phyloP scores from a whole-genome alignment of 2,329 filamentous ascomycete genomes.

The Blastomyces emzantsi region DNA sequence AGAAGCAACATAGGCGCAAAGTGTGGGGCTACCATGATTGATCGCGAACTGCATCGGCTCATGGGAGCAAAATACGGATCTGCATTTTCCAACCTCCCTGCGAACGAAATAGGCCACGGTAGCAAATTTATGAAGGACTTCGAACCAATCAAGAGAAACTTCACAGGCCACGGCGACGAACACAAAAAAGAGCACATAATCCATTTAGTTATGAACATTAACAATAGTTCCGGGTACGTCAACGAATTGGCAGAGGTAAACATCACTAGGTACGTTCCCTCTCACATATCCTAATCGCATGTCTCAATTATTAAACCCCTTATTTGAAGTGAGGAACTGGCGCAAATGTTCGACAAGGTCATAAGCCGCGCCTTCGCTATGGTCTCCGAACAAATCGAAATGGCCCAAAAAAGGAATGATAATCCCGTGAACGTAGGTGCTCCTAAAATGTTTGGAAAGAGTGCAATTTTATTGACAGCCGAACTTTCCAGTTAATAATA shows the following conservation, averaged over 20 bases:
- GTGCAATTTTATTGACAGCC: not conserved
- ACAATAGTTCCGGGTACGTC: slow-evolving; percentile 6
- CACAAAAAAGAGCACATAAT: not conserved
- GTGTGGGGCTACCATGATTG: slow-evolving; percentile 23
- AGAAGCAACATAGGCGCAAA: slow-evolving; percentile 18
- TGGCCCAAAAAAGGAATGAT: not conserved
- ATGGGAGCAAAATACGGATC: slow-evolving; percentile 20
- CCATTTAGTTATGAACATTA: slow-evolving; percentile 9
- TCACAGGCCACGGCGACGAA: slow-evolving; percentile 11
- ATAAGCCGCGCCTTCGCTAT: slow-evolving; percentile 7
- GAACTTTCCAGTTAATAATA: slow-evolving; percentile 6
- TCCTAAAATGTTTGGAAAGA: not conserved
- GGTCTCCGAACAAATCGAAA: slow-evolving; percentile 8
- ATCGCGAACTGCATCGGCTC: slow-evolving; percentile 21
- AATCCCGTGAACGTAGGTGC: slow-evolving; percentile 9
- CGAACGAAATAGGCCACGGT: slow-evolving; percentile 17
- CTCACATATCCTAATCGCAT: not conserved
- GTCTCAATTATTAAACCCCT: not conserved
- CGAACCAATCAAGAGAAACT: slow-evolving; percentile 21
- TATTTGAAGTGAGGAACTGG: slow-evolving; percentile 10
- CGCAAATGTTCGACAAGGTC: slow-evolving; percentile 11
- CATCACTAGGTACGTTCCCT: slow-evolving; percentile 6
- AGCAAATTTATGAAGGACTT: slow-evolving; percentile 25
- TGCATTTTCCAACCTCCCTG: slow-evolving; percentile 17
- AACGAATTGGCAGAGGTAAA: not conserved